phyloP scores from a whole-genome alignment of 2,329 filamentous ascomycete species.

The Aspergillus fischeri region DNA sequence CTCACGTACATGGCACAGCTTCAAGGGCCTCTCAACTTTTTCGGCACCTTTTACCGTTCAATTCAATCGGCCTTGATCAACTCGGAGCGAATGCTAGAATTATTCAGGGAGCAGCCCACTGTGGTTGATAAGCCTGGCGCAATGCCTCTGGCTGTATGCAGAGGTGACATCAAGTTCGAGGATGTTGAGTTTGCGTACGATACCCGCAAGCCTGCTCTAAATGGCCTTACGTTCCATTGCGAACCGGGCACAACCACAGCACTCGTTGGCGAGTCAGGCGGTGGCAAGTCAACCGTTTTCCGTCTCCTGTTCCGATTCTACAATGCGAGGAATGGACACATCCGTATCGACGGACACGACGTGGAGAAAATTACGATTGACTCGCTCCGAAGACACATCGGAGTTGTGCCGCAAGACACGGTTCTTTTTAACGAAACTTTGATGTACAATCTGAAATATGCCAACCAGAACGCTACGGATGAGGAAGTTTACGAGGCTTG shows the following conservation, averaged over 20 bases:
- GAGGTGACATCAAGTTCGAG: constrained; percentile 80
- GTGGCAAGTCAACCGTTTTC: constrained; percentile 95
- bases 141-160: constrained; percentile 60
- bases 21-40: constrained; percentile 78
- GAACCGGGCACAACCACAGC: constrained; percentile 88
- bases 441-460: constrained; percentile 93
- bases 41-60: constrained; percentile 91
- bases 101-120: constrained; percentile 94
- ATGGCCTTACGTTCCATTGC: constrained; percentile 80
- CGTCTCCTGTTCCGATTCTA: constrained; percentile 96
- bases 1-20: constrained; percentile 76
- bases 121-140: constrained; percentile 74
- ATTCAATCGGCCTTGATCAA: constrained; percentile 98
- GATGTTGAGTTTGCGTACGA: constrained; percentile 92
- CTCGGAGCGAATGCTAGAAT: constrained; percentile 85
- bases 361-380: constrained; percentile 87
- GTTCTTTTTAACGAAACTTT: constrained; percentile 90
- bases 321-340: constrained; percentile 73
- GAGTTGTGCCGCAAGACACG: constrained; percentile 95
- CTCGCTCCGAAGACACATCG: constrained; percentile 85
- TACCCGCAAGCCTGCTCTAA: constrained; percentile 75
- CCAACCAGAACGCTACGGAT: constrained; percentile 73
- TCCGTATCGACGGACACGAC: constrained; percentile 78
- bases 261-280: constrained; percentile 92
- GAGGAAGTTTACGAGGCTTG: constrained; percentile 80